These are phyloP conservation scores for Neocucurbitaria cava DNA, from an alignment of 2,329 filamentous ascomycete genomes.

Conservation along the genomic window DNA sequence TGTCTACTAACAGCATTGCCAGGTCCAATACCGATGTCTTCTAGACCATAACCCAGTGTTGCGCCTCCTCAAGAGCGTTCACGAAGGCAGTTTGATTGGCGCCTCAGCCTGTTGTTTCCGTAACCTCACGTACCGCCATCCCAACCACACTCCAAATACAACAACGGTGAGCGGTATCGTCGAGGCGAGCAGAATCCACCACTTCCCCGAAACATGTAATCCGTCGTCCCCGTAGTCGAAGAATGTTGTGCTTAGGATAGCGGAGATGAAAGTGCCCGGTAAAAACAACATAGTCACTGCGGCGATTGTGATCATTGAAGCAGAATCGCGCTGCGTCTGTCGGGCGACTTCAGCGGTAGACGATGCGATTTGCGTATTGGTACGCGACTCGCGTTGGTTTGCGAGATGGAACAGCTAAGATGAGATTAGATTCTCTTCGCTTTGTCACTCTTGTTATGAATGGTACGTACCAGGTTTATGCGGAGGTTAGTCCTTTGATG, in stretches of 20 bases:
- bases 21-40: background rate
- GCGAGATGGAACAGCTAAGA: slow-evolving; percentile 29
- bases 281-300: slow-evolving; percentile 35
- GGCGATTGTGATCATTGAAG: slow-evolving; percentile 37
- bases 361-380: slow-evolving; percentile 24
- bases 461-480: slow-evolving; percentile 28
- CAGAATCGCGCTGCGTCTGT: slow-evolving; percentile 30
- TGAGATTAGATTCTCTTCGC: background rate
- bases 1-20: background rate
- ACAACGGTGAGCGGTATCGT: slow-evolving; percentile 19
- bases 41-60: background rate
- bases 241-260: slow-evolving; percentile 24
- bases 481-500: slow-evolving; percentile 26
- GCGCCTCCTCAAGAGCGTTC: background rate
- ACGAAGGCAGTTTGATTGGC: background rate
- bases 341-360: slow-evolving; percentile 27
- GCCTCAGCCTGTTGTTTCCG: background rate
- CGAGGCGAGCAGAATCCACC: slow-evolving; percentile 24
- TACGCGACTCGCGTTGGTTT: slow-evolving; percentile 23
- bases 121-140: slow-evolving; percentile 16
- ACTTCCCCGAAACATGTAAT: slow-evolving; percentile 13
- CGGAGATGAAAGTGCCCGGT: slow-evolving; percentile 26
- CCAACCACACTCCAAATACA: slow-evolving; percentile 20
- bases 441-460: background rate
- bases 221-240: slow-evolving; percentile 20